These are phyloP conservation scores for Chondrus crispus DNA, from an alignment of 23 red algal species.

Conservation along the genomic window DNA sequence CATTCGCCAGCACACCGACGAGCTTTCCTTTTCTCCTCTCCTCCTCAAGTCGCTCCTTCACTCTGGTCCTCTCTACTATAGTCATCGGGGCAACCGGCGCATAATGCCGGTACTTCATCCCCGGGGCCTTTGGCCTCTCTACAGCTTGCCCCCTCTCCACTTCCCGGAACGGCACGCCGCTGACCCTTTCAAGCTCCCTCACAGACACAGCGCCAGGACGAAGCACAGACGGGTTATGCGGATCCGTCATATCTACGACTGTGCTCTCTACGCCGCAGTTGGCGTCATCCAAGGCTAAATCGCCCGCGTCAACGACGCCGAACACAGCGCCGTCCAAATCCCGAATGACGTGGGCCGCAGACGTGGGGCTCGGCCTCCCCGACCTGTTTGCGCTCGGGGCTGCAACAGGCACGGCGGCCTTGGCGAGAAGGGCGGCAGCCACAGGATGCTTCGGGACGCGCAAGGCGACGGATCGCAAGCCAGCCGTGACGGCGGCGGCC, in stretches of 20 bases:
- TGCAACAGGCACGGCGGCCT: slow-evolving; percentile 59
- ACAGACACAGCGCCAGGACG: slow-evolving; percentile 69
- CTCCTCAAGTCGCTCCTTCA: not conserved
- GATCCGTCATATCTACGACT: slow-evolving; percentile 64
- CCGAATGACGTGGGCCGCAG: slow-evolving; percentile 60
- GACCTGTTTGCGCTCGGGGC: slow-evolving; percentile 79
- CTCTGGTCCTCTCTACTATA: not conserved
- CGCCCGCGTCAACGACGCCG: slow-evolving; percentile 68
- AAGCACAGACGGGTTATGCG: slow-evolving; percentile 15
- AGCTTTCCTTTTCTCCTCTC: not conserved
- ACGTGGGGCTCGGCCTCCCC: slow-evolving; percentile 73
- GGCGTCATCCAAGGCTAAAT: not conserved
- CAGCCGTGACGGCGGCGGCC: slow-evolving; percentile 55
- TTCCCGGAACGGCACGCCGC: not conserved
- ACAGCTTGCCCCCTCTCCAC: not conserved
- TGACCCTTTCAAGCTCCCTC: not conserved
- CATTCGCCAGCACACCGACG: slow-evolving; percentile 52
- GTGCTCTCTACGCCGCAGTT: slow-evolving; percentile 76
- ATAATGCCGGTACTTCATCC: slow-evolving; percentile 97
- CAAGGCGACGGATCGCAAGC: slow-evolving; percentile 59
- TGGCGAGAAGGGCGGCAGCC: slow-evolving; percentile 54
- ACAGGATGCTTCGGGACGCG: slow-evolving; percentile 83
- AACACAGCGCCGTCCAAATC: slow-evolving; percentile 53
- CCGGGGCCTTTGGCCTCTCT: slow-evolving; percentile 61
- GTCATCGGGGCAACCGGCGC: slow-evolving; percentile 63